Evolutionary conservation across 345 rosid genomes (phyloP), one percentile per base, ranked within the genome.

Genomic region (Pugionium cornutum): DNA sequence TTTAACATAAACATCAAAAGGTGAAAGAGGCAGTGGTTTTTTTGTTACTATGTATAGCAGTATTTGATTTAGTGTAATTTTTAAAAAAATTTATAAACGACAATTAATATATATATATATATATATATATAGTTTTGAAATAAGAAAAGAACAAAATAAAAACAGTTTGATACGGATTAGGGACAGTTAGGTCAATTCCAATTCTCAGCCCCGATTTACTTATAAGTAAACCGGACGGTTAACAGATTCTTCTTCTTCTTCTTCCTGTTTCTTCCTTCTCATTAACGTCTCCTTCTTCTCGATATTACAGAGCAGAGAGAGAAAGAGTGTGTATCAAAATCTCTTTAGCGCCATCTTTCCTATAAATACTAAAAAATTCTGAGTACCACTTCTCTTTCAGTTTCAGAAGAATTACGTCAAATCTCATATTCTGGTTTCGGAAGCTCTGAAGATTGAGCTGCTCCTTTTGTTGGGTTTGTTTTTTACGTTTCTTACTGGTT

Each of bases 201-300:
- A 36, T 11, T 7, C 26, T 62, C 55, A 55, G 10, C 65, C 43
- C 3, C 3, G 6, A 49, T 26, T 68, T 31, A 40, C 18, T 46
- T 42, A 57, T 4, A 52, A 29, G 29, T 58, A 51, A 58, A 65
- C 76, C 56, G 71, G 71, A 58, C 65, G 65, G 75, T 56, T 71
- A 64, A 57, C 7, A 6, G 40, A 1, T 7, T 44, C 62, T 52
- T 67, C 44, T 58, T 67, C 11, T 55, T 45, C 44, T 70, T 37
- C 57, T 53, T 2, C 6, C 75, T 33, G 34, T 67, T 41, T 33
- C 50, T 52, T 43, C 66, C 68, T 70, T 37, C 56, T 44, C 32
- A 55, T 64, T 56, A 32, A 55, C 54, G 69, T 55, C 18, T 39
- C 57, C 63, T 47, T 6, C 18, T 18, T 18, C 18, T 18, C 32